Base-by-base conservation (phyloP, 192 early-diverging fungal genomes). In the Thamnidium elegans region DNA sequence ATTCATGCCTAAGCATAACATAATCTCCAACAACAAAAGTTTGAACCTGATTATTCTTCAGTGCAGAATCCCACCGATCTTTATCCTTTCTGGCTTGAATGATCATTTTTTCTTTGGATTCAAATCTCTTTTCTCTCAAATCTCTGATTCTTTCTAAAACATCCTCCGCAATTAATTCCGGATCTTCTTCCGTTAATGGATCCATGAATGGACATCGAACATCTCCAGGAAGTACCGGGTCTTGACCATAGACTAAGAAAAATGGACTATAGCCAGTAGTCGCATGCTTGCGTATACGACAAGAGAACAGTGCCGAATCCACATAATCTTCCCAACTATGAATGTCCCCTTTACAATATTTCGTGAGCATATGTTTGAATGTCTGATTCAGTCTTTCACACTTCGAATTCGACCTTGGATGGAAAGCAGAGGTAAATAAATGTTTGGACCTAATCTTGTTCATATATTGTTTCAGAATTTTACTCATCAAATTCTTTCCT, bases 401-500 rank as follows among this genome's bases (percentile, higher is more conserved):
- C 48, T 62, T 61, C 17, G 34, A 50, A 55, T 69, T 66, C 0
- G 63, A 62, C 36, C 62, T 31, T 1, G 54, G 62, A n/a, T 60
- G 55, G 21, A 60, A 73, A 4, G 71, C 63, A 0, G 55, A 61
- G 4, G 55, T 60, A 31, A 67, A 36, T 26, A 44, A 20, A 5
- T 67, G 64, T 3, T 60, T 44, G 7, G 21, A 26, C 21, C 62
- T 42, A 3, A 69, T 44, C 21, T 50, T 54, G 1, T 26, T 20
- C 9, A 63, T 19, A 30, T 69, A 69, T 4, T 55, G 36, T 34
- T 19, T 20, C 0, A 69, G 14, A 3, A 62, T 51, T 8, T 62
- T 51, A 5, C 60, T 47, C 11, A 62, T 54, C 21, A 75, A 75
- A n/a, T 69, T 61, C 0, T 53, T n/a, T 32, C 65, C 65, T 47